These are phyloP conservation scores for Alternaria triticina DNA, from an alignment of 2,329 filamentous ascomycete genomes.

Conservation along the genomic window DNA sequence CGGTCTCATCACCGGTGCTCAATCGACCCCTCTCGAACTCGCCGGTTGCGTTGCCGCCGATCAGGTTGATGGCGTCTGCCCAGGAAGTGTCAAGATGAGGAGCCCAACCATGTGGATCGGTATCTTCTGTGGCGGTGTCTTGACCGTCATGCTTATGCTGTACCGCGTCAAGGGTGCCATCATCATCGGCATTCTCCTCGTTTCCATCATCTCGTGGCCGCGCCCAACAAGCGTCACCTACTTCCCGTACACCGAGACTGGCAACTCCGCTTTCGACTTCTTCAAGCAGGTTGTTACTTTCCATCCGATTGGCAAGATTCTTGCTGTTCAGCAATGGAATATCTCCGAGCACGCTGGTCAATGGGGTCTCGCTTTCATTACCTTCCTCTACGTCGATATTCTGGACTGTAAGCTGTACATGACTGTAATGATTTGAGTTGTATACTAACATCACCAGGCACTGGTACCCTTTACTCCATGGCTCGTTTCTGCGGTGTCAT, in stretches of 20 bases:
- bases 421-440: too few species aligned
- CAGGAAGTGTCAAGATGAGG: conserved; percentile 74
- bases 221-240: conserved; percentile 77
- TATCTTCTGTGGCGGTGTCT: conserved; percentile 82
- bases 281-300: conserved; percentile 89
- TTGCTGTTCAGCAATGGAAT: conserved; percentile 77
- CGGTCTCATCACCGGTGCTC: conserved; percentile 74
- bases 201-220: conserved; percentile 89
- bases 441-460: conserved; percentile 47
- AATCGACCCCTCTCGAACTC: conserved; percentile 72
- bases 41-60: conserved; percentile 72
- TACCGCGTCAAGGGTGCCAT: conserved; percentile 88
- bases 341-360: conserved; percentile 72
- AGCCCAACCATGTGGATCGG: conserved; percentile 86
- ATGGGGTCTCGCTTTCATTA: conserved; percentile 83
- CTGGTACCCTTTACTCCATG: conserved; percentile 89
- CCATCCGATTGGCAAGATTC: conserved; percentile 73
- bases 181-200: conserved; percentile 80
- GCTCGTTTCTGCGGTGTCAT: conserved; percentile 81
- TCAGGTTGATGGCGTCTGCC: conserved; percentile 61
- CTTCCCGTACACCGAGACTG: conserved; percentile 75
- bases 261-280: conserved; percentile 77
- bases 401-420: conserved; percentile 74
- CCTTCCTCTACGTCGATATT: conserved; percentile 90
- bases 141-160: conserved; percentile 82